Evolutionary conservation across 768 basidiomycete species (phyloP), one percentile per base, ranked within the genome.

Genomic region (Boletus huronensis): DNA sequence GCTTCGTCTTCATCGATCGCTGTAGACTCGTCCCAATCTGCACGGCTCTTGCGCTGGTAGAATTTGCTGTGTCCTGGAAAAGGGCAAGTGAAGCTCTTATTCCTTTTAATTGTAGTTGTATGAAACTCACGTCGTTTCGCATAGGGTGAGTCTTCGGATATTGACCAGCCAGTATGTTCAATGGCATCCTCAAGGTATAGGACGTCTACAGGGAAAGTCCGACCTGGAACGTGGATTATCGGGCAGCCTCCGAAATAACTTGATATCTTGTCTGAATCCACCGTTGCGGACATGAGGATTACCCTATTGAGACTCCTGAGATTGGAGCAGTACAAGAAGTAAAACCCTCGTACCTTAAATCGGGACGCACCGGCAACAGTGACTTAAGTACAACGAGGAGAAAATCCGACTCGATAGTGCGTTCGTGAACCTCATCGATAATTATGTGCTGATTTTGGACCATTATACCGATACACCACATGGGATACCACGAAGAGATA

Each of bases 391-490:
- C 92, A 60, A 98, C 93, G 31, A 99, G 77, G 31, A 99, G 79
- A 74, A 99, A 99, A 70, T 98, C 96, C 0, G 93, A 95, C 67
- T 99, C 96, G 60, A 99, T 97, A 7, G 87, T 92, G 21, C 96
- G 86, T 74, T 99, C 96, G 64, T 99, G 96, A 44, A 97, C 92
- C 85, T 99, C 96, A 61, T 99, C 96, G 40, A 98, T 88, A 55
- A 99, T 88, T 66, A 99, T 85, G 65, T 97, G 94, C 91, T 93
- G 49, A 17, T 35, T 58, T 50, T 35, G 23, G 16, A 13, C 25
- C 47, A 21, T 59, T 40, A 47, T 23, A 51, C 21, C 11, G 31
- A 35, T 46, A 35, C 32, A 38, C 25, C 45, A 56, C 34, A 25
- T 31, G 32, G 10, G 25, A 53, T 11, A 13, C 39, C 28, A 39